Base-by-base conservation (phyloP, 1,139 yeast species). In the Suhomyces maxii region DNA sequence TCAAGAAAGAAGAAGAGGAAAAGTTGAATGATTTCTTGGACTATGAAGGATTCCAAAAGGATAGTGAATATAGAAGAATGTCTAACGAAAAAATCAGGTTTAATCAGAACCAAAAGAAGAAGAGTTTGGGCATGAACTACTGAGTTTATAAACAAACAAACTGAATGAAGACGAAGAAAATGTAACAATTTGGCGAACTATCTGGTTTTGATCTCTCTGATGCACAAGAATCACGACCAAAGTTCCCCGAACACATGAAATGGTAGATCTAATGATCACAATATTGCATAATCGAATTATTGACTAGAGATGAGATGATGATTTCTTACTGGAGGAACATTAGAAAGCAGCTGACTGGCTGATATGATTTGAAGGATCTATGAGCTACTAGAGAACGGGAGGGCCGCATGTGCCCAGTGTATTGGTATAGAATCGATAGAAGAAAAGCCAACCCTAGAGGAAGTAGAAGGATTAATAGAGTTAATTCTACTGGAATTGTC, bases 1-100 rank as follows among this genome's bases (percentile, higher is more conserved):
- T 54, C 30, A 50, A 49, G 30, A 53, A 53, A 26, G 59, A 55
- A 30, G 56, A 54, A 13, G 56, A 57, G 36, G 55, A 54, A 30
- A 46, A 51, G 28, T 46, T 52, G 31, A 52, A 51, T 26, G 40
- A 44, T 18, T 53, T 52, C 37, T 46, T 53, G 39, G 53, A 50
- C 36, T 47, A 49, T 33, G 53, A 51, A 30, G 51, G 50, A n/a
- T 50, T 49, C 34, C 48, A 43, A 28, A 47, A 46, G 34, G 52
- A 49, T 30, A 46, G 51, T 23, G 53, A 48, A 38, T 44, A 40
- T 30, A 34, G 51, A 8, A 47, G 49, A 40, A 45, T 47, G 46
- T 34, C 53, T 8, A 46, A 51, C 26, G 50, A 47, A 32, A 47
- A 44, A 32, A 40, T 41, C 40, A 41, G 31, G 34, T 46, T 42